Evolutionary conservation across 495 filamentous ascomycete genomes (phyloP).

Genomic region (Tuber melanosporum): DNA sequence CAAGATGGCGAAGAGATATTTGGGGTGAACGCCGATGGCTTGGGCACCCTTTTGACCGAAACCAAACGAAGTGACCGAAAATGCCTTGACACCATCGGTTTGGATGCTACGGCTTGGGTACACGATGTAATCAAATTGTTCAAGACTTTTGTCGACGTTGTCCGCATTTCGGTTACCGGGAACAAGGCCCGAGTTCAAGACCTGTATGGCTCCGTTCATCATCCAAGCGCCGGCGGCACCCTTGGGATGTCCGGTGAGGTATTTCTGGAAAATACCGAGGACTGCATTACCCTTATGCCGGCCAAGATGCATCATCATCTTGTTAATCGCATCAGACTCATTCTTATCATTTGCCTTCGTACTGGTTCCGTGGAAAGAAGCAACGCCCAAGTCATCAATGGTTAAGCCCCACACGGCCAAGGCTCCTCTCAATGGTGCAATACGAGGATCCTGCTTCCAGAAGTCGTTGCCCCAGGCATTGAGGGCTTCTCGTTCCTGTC

Average conservation of each 20-base stretch:
- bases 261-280: constrained; percentile 98
- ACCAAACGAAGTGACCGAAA: constrained; percentile 97
- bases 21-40: constrained; percentile 91
- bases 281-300: constrained; percentile 93
- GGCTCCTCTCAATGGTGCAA: constrained; percentile 89
- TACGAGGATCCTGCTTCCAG: constrained; percentile 90
- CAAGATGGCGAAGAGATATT: constrained; percentile 91
- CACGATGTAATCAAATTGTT: constrained; percentile 95
- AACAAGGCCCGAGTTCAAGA: constrained; percentile 85
- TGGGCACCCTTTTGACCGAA: constrained; percentile 99
- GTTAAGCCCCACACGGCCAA: constrained; percentile 97
- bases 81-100: constrained; percentile 95
- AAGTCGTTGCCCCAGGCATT: constrained; percentile 93
- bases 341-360: constrained; percentile 99
- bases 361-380: constrained; percentile 97
- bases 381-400: constrained; percentile 88
- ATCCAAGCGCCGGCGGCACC: constrained; percentile 99
- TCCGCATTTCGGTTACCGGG: constrained; percentile 97
- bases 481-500: constrained; percentile 86
- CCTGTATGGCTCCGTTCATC: constrained; percentile 96
- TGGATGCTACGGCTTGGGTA: constrained; percentile 93
- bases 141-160: constrained; percentile 92
- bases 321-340: constrained; percentile 94
- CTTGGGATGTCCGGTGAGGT: constrained; percentile 97
- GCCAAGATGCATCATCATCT: constrained; percentile 91